Percentiles rank a stretch among this genome's conserved stretches.
Evolutionary conservation across 2,329 filamentous ascomycete species (phyloP).

Genomic region (Amauroascus niger): DNA sequence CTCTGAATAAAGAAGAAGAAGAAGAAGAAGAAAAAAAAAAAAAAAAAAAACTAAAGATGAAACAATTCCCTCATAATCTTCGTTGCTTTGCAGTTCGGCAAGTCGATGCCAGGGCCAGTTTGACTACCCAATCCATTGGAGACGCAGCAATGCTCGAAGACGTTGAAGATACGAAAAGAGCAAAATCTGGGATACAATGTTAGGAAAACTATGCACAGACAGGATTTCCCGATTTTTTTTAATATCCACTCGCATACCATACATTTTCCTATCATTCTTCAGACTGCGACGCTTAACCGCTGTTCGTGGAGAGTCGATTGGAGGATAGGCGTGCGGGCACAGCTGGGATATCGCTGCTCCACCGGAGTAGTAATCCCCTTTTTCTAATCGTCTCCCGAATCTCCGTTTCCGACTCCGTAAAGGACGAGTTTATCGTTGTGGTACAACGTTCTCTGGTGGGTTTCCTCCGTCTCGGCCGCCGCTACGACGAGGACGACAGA

Average conservation of each 20-base stretch:
- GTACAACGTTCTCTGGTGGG: background rate
- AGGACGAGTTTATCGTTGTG: background rate
- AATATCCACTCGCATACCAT: background rate
- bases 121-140: background rate
- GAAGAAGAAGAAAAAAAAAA: background rate
- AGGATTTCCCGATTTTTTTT: background rate
- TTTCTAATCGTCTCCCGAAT: background rate
- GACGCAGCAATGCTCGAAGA: background rate
- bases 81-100: background rate
- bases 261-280: background rate
- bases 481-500: slow-evolving; percentile 13
- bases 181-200: background rate
- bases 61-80: background rate
- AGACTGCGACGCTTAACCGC: too few relatives aligned
- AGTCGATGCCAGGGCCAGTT: background rate
- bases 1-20: background rate
- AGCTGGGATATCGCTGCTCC: background rate
- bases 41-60: background rate
- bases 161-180: too few relatives aligned
- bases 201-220: background rate
- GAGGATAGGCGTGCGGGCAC: too few relatives aligned
- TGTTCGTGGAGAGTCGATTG: too few relatives aligned
- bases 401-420: background rate
- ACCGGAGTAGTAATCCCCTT: background rate
- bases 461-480: background rate